Percentiles rank a stretch among this genome's conserved stretches.
phyloP scores from a whole-genome alignment of 75 land plant species.

The Pinus tabuliformis region DNA sequence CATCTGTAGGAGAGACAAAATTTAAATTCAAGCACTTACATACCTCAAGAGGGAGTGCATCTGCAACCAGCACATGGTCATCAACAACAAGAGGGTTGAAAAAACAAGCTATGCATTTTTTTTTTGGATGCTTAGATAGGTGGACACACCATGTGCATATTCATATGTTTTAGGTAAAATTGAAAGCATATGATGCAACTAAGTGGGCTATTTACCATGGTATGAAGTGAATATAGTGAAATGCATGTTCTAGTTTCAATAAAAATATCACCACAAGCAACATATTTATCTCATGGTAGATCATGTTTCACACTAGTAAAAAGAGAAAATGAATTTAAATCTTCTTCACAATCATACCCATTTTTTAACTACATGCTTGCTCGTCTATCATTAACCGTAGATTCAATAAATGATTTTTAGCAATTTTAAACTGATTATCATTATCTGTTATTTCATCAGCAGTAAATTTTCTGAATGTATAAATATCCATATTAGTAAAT shows the following conservation, averaged over 20 bases:
- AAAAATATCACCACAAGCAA: neutral
- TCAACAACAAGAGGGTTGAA: conserved; percentile 91
- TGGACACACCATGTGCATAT: no score
- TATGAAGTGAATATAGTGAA: neutral
- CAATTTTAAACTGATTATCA: neutral
- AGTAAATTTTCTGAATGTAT: neutral
- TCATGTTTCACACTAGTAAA: neutral
- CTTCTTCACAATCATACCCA: neutral
- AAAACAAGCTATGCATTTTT: no score
- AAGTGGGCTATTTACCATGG: no score
- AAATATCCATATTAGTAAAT: neutral
- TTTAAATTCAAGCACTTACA: no score
- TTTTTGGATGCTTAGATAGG: no score
- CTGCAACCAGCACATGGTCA: conserved; percentile 89
- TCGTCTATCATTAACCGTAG: neutral
- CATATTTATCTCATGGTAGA: neutral
- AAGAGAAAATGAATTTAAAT: neutral
- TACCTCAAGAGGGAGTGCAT: conserved; percentile 92
- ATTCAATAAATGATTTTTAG: neutral
- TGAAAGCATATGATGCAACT: no score
- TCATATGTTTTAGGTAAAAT: no score
- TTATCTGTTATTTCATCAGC: neutral
- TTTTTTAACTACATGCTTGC: neutral
- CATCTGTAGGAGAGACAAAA: neutral
- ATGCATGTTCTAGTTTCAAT: neutral